Conservation (phyloP, 2,329 filamentous ascomycete species). For the Penicillium capsulatum region DNA sequence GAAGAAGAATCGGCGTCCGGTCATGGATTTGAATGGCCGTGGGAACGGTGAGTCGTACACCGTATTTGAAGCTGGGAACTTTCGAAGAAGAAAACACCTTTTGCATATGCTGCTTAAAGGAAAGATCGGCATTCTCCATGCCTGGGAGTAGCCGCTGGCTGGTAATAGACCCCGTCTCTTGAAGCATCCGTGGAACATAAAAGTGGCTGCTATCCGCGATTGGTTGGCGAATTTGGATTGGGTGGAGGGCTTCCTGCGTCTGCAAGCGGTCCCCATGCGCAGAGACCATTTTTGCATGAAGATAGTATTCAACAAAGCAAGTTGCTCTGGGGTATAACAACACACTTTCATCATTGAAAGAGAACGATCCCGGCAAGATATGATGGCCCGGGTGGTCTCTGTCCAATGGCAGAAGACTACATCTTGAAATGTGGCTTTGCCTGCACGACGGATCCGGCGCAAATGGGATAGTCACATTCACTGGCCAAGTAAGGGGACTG, state of each 20-base stretch:
- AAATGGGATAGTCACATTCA: slow-evolving; percentile 14
- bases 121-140: slow-evolving; percentile 27
- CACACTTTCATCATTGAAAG: not conserved
- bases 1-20: slow-evolving; percentile 12
- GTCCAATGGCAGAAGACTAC: slow-evolving; percentile 14
- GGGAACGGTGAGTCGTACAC: slow-evolving; percentile 26
- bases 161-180: slow-evolving; percentile 11
- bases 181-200: slow-evolving; percentile 2
- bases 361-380: slow-evolving; percentile 16
- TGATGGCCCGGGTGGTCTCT: not conserved
- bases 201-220: not conserved
- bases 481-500: slow-evolving; percentile 14
- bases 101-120: slow-evolving; percentile 33
- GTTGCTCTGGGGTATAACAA: too few relatives aligned
- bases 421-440: slow-evolving; percentile 1
- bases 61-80: slow-evolving; percentile 31
- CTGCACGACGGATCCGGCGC: not conserved
- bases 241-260: slow-evolving; percentile 7
- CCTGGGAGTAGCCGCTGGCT: slow-evolving; percentile 32
- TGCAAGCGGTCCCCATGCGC: too few relatives aligned
- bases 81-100: slow-evolving; percentile 33
- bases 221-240: slow-evolving; percentile 14
- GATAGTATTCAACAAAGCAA: slow-evolving; percentile 35
- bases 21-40: slow-evolving; percentile 20
- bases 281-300: slow-evolving; percentile 29